Conservation (phyloP, 2,329 filamentous ascomycete species). For the Fusarium gaditjirri region DNA sequence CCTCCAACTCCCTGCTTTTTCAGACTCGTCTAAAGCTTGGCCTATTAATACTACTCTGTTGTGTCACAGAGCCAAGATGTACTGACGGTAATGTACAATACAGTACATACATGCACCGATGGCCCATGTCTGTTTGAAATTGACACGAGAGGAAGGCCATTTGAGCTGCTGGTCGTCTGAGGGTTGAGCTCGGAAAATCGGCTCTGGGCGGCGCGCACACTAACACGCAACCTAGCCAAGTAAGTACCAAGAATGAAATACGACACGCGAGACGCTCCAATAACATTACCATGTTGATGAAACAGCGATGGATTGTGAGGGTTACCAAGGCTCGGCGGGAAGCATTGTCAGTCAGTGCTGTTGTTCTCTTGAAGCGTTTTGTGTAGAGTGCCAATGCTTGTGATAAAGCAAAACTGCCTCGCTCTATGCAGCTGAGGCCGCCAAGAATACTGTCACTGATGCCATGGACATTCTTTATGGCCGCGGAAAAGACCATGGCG, state of each 20-base stretch:
- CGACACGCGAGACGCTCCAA: conserved; percentile 13
- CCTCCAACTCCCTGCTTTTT: conserved; percentile 27
- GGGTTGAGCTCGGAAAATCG: conserved; percentile 31
- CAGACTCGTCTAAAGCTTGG: conserved; percentile 29
- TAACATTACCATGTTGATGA: conserved; percentile 1
- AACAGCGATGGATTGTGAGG: neutral
- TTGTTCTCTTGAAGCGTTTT: neutral
- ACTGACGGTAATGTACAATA: neutral
- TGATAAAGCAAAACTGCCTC: neutral
- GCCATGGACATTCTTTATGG: neutral
- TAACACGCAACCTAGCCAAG: conserved; percentile 15
- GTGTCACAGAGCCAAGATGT: conserved; percentile 22
- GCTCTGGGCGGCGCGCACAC: conserved; percentile 23
- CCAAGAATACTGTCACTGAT: neutral
- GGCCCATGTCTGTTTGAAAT: conserved; percentile 23
- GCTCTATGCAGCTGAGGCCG: neutral
- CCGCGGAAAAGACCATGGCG: conserved; percentile 16
- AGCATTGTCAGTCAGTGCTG: neutral
- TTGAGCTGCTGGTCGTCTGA: conserved; percentile 5
- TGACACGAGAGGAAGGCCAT: conserved; percentile 11
- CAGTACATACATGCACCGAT: neutral
- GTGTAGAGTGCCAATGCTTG: neutral
- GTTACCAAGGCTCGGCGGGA: conserved; percentile 1
- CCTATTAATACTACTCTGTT: conserved; percentile 17
- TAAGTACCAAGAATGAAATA: conserved; percentile 9